Conservation (phyloP, 805 yeast species). For the Teunomyces funiuensis region DNA sequence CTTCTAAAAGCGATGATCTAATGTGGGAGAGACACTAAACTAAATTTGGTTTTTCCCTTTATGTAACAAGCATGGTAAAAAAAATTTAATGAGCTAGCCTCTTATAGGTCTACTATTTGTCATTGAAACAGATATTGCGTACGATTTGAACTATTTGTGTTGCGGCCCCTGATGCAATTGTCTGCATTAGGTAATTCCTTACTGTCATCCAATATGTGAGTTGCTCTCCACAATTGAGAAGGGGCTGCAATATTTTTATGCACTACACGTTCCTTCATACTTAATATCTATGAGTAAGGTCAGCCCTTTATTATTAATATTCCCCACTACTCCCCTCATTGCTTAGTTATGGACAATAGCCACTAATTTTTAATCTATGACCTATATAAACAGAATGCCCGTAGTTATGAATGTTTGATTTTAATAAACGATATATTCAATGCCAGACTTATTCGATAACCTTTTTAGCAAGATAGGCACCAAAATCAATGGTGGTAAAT, state of each 20-base stretch:
- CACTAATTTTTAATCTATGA: not conserved
- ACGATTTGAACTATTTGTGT: no score
- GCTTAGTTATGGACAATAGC: not conserved
- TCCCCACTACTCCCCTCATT: slow-evolving; percentile 4
- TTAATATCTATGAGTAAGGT: no score
- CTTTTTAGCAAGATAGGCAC: slow-evolving; percentile 32
- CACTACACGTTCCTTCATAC: not conserved
- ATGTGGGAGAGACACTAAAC: no score
- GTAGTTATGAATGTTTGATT: not conserved
- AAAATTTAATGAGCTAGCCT: no score
- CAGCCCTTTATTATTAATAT: slow-evolving; percentile 1
- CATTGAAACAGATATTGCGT: no score
- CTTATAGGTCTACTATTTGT: no score
- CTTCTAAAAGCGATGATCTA: no score
- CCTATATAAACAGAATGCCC: no score
- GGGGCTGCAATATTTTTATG: not conserved
- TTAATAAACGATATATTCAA: slow-evolving; percentile 5
- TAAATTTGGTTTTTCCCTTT: no score
- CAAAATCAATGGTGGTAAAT: slow-evolving; percentile 34
- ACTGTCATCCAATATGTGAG: not conserved
- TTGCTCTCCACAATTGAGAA: not conserved
- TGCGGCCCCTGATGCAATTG: no score
- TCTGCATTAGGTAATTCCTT: no score
- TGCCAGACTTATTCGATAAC: slow-evolving; percentile 42
- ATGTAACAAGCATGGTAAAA: no score